A percentile compares a stretch with the other conserved stretches of the same genome.
phyloP scores from a whole-genome alignment of 2,329 filamentous ascomycete genomes.

The Paramyrothecium sp. region DNA sequence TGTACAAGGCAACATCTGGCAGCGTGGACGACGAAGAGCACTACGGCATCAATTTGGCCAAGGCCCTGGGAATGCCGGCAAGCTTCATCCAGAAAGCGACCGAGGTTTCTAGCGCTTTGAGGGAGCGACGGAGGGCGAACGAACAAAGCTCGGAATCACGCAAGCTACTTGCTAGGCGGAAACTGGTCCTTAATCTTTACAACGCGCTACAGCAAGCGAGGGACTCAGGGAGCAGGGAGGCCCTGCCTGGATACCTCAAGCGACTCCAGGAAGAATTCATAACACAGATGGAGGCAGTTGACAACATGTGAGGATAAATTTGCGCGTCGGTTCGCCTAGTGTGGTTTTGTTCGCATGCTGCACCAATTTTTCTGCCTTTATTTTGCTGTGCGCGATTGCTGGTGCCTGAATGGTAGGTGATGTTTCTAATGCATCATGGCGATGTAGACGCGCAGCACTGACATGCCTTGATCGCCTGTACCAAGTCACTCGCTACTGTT shows the following conservation, averaged over 20 bases:
- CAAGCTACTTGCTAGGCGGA: conserved; percentile 62
- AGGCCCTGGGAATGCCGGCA: conserved; percentile 69
- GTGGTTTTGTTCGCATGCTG: too few species aligned
- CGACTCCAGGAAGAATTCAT: conserved; percentile 70
- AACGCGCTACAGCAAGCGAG: conserved; percentile 71
- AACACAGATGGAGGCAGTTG: conserved; percentile 65
- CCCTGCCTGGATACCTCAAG: conserved; percentile 42
- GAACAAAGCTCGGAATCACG: conserved; percentile 58
- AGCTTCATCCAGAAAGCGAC: conserved; percentile 68
- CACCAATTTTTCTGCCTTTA: too few species aligned
- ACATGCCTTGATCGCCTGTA: too few species aligned
- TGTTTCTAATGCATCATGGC: too few species aligned
- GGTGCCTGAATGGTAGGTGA: too few species aligned
- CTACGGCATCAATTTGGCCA: conserved; percentile 83
- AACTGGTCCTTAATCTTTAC: conserved; percentile 69
- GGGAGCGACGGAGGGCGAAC: conserved; percentile 54
- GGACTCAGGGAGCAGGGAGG: conserved; percentile 59
- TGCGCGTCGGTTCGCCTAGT: not conserved
- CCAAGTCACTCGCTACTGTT: too few species aligned
- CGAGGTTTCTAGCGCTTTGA: conserved; percentile 61
- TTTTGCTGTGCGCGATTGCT: too few species aligned
- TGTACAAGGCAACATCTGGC: conserved; percentile 79
- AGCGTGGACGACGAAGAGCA: conserved; percentile 63
- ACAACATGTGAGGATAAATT: conserved; percentile 24
- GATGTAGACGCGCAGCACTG: too few species aligned